Evolutionary conservation across 306 rosid species (phyloP), one percentile per base, ranked within the genome.

Genomic region (Quercus aquifolioides): DNA sequence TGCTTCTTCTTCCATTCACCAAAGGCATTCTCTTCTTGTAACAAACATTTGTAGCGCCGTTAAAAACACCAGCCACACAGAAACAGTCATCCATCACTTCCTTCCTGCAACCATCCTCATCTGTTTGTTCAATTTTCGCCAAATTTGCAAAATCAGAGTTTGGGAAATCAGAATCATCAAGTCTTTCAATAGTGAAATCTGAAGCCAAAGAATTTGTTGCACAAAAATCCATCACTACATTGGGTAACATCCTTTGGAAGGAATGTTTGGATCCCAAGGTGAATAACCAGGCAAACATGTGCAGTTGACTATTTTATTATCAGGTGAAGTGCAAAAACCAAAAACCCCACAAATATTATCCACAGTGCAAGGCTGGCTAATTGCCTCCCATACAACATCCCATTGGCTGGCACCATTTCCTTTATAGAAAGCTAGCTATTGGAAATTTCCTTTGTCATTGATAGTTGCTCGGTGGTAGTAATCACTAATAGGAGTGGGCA

Each of bases 161-260:
- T 71, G 84, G 73, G 65, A 87, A 43, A 73, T 79, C 86, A 19
- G 76, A 69, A 73, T 76, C 43, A 4, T 13, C 54, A 54, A 84
- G 57, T 19, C 6, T 49, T 2, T 5, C 46, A 68, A 87, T 69
- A 2, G 7, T 26, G 10, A 67, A 65, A 63, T 81, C 15, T 6
- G 10, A 38, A 38, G 43, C 43, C n/a, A 84, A 59, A 15, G 84
- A 72, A 84, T 76, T 58, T 56, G 67, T 1, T 21, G 79, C 46
- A 73, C 90, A 87, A 26, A 84, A 87, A 56, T 87, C 82, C 82
- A 41, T 25, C 10, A 5, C 79, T 62, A 69, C 10, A 4, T 49
- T 14, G 6, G 84, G 41, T 84, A 79, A 62, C 90, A 84, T 9
- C 90, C 90, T 79, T 79, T 87, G 54, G 82, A 84, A 23, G 87